Conservation (phyloP, 2,329 filamentous ascomycete species). For the Ambrosiella beaveri region DNA sequence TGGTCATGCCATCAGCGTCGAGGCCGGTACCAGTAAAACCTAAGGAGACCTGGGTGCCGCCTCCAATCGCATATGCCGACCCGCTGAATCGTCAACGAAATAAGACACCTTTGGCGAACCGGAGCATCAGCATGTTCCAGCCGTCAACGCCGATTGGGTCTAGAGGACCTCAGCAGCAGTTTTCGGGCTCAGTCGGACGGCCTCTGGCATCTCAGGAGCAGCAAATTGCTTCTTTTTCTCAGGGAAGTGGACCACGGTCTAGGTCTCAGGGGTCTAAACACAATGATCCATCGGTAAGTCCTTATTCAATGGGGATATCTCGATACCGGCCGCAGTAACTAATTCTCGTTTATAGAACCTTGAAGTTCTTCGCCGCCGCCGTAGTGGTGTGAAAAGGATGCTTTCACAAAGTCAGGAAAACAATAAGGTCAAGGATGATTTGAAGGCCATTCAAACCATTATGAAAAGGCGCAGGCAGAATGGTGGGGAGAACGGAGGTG, state of each 20-base stretch:
- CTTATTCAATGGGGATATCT: too few relatives aligned
- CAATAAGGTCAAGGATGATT: not conserved
- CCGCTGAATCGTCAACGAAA: too few relatives aligned
- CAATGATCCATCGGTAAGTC: not conserved
- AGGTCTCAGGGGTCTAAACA: not conserved
- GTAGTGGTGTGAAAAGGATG: not conserved
- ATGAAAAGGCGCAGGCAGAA: not conserved
- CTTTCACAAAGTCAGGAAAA: not conserved
- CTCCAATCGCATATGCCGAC: too few relatives aligned
- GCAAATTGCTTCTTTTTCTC: not conserved
- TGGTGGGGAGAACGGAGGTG: not conserved
- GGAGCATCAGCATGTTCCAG: too few relatives aligned
- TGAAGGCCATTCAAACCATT: not conserved
- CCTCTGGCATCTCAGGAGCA: not conserved
- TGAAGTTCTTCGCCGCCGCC: not conserved
- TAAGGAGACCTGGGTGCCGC: too few relatives aligned
- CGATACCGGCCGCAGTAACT: not conserved
- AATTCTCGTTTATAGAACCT: not conserved
- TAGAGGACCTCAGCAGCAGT: too few relatives aligned
- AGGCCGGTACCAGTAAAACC: too few relatives aligned
- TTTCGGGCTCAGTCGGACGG: too few relatives aligned
- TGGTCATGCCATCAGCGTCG: too few relatives aligned
- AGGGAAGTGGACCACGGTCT: not conserved
- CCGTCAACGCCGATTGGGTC: too few relatives aligned
- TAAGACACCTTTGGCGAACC: too few relatives aligned